Conservation (phyloP, 768 basidiomycete species). For the Russula sp. region DNA sequence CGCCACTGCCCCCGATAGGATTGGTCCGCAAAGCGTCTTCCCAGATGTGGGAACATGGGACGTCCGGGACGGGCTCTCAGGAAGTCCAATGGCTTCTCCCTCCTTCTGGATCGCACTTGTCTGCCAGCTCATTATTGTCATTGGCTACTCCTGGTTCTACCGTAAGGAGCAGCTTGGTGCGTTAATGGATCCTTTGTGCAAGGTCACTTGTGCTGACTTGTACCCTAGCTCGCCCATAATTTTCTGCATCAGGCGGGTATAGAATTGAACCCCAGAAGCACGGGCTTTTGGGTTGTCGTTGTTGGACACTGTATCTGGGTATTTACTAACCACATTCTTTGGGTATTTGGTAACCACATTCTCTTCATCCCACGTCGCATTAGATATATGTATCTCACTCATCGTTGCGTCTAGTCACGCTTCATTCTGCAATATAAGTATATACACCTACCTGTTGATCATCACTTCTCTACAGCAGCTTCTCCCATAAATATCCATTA, state of each 20-base stretch:
- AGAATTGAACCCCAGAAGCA: slow-evolving; percentile 9
- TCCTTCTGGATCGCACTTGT: slow-evolving; percentile 84
- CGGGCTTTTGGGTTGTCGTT: slow-evolving; percentile 12
- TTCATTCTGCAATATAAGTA: slow-evolving; percentile 11
- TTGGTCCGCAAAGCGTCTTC: slow-evolving; percentile 89
- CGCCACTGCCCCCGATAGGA: slow-evolving; percentile 78
- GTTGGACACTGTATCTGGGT: slow-evolving; percentile 17
- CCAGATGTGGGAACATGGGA: slow-evolving; percentile 92
- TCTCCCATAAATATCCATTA: background rate
- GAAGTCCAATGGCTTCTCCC: slow-evolving; percentile 78
- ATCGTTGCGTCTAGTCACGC: slow-evolving; percentile 11
- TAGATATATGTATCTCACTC: slow-evolving; percentile 11
- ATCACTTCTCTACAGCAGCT: background rate
- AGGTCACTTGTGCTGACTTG: background rate
- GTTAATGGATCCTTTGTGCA: slow-evolving; percentile 27
- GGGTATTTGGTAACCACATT: slow-evolving; percentile 19
- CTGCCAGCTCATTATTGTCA: slow-evolving; percentile 77
- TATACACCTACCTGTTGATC: slow-evolving; percentile 7
- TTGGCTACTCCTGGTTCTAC: slow-evolving; percentile 96
- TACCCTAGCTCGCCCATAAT: slow-evolving; percentile 28
- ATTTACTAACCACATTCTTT: slow-evolving; percentile 17
- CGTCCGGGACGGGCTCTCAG: slow-evolving; percentile 61
- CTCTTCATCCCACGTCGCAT: slow-evolving; percentile 6
- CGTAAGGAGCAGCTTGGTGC: slow-evolving; percentile 86
- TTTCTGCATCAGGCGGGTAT: slow-evolving; percentile 18